phyloP scores from a whole-genome alignment of 1,139 yeast genomes.

The Diutina ranongensis region DNA sequence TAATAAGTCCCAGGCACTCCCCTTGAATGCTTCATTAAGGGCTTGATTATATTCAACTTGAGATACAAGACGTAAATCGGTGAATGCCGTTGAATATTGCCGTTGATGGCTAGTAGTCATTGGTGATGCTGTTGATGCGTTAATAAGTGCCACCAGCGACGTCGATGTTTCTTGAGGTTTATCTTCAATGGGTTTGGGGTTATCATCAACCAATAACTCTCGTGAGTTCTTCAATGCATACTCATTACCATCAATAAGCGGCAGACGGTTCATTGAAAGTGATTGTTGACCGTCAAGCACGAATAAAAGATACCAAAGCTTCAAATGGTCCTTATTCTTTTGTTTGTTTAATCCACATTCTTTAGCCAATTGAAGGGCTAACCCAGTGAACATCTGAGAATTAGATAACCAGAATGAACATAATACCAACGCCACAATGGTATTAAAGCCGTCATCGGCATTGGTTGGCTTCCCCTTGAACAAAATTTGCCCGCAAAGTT shows the following conservation, averaged over 20 bases:
- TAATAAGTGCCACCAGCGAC: background rate
- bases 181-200: background rate
- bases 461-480: constrained; percentile 28
- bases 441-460: constrained; percentile 45
- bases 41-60: constrained; percentile 69
- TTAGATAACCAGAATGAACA: constrained; percentile 64
- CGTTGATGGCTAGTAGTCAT: background rate
- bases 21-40: constrained; percentile 43
- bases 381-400: constrained; percentile 54
- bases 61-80: constrained; percentile 54
- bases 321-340: constrained; percentile 33
- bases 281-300: constrained; percentile 64
- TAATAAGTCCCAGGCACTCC: constrained; percentile 52
- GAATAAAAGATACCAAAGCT: constrained; percentile 59
- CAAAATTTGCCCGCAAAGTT: constrained; percentile 34
- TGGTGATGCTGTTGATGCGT: background rate
- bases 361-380: constrained; percentile 54
- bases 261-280: constrained; percentile 46
- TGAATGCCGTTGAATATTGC: constrained; percentile 14
- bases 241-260: constrained; percentile 39
- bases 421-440: constrained; percentile 49
- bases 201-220: constrained; percentile 17
- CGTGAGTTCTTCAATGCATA: constrained; percentile 30
- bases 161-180: background rate
- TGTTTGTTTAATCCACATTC: constrained; percentile 40